Base-by-base conservation (phyloP, 371 early-diverging fungal genomes). In the Mortierella sp. region DNA sequence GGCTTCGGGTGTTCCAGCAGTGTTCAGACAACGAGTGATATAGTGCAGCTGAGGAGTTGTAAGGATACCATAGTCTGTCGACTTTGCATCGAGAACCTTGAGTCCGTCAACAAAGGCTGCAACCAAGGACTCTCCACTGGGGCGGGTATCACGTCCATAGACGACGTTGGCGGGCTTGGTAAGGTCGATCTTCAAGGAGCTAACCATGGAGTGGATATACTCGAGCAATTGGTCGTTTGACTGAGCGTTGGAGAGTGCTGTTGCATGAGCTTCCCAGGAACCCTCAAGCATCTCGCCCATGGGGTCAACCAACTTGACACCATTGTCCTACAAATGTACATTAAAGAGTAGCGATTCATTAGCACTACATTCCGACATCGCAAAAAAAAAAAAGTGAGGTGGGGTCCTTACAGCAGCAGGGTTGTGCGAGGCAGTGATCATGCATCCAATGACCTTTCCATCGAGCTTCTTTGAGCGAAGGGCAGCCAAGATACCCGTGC, bases 381-480 rank as follows among this genome's bases (percentile, higher is more conserved):
- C 48, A 24, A 2, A 55, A 55, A 22, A 28, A 55, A 13, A 28
- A 55, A 55, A 28, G 28, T 32, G 13, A n/a, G 38, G n/a, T n/a
- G n/a, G n/a, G 38, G 2, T 8, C 32, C 62, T 77, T 87, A 95
- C 96, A 76, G 89, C 88, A 72, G 90, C 97, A 64, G 97, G 96
- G 86, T 99, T 99, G 88, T 99, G 99, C 45, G 98, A 97, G 50
- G 99, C 99, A 58, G 99, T 99, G 69, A 99, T 92, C 99, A 99
- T 99, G 52, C 97, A 93, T 72, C 99, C 99, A 70, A 99, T 97
- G 67, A 89, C 88, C 72, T 94, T 90, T 53, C 98, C 97, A 64
- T 91, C 86, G 62, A 96, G 88, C 76, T 91, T 92, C 76, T 95
- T 93, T 21, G 98, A 97, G 64, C 99, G 93, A 58, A 99, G 87